Percentiles rank a stretch among this genome's conserved stretches.
Evolutionary conservation across 768 basidiomycete species (phyloP).

Genomic region (Suillus weaverae): DNA sequence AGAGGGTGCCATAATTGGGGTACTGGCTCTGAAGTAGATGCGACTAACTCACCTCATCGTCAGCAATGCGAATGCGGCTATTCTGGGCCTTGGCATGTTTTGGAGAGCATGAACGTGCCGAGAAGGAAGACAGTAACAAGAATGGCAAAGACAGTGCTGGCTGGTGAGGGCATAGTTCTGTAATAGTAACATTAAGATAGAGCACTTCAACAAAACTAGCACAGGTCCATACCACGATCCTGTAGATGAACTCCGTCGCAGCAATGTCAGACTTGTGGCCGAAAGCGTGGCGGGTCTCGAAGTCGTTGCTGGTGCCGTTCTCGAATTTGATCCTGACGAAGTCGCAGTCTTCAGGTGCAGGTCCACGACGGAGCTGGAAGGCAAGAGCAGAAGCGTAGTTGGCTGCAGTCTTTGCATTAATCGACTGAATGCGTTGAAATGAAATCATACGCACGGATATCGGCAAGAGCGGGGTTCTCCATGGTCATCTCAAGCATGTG

Average conservation of each 20-base stretch:
- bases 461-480: constrained; percentile 57
- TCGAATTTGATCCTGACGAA: constrained; percentile 84
- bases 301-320: constrained; percentile 70
- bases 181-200: background rate
- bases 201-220: background rate
- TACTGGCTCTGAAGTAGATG: background rate
- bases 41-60: constrained; percentile 35
- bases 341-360: constrained; percentile 73
- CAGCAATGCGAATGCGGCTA: constrained; percentile 37
- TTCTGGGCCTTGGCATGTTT: constrained; percentile 32
- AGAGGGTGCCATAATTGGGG: constrained; percentile 15
- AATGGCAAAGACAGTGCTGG: constrained; percentile 36
- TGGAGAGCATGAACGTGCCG: constrained; percentile 33
- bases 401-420: constrained; percentile 42
- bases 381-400: constrained; percentile 72
- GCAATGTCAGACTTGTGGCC: constrained; percentile 76
- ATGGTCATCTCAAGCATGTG: constrained; percentile 65
- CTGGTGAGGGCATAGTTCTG: constrained; percentile 47
- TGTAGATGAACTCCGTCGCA: constrained; percentile 83
- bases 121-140: constrained; percentile 38
- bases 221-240: constrained; percentile 56
- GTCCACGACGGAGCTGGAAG: constrained; percentile 77
- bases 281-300: constrained; percentile 71
- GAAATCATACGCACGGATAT: constrained; percentile 55
- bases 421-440: constrained; percentile 1